Percentiles rank a stretch among this genome's conserved stretches.
Evolutionary conservation across 192 early-diverging fungal genomes (phyloP).

Genomic region (Coemansia sp.): DNA sequence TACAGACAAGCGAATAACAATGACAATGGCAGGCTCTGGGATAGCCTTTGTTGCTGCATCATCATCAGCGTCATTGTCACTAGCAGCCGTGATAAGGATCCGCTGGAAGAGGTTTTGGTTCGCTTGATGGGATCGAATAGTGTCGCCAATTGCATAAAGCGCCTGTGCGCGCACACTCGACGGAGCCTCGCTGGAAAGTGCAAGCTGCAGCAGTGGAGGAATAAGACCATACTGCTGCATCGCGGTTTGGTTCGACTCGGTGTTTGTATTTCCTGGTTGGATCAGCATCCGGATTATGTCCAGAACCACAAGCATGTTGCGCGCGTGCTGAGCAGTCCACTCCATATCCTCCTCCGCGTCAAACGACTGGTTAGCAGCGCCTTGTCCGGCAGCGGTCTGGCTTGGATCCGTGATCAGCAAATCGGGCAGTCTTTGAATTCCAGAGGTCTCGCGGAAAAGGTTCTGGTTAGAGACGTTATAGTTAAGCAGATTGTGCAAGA

Average conservation of each 20-base stretch:
- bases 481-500: constrained; percentile 89
- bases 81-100: constrained; percentile 66
- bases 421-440: constrained; percentile 85
- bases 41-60: constrained; percentile 41
- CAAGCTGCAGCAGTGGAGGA: constrained; percentile 76
- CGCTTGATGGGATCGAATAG: constrained; percentile 71
- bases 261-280: constrained; percentile 86
- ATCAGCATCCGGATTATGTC: constrained; percentile 89
- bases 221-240: constrained; percentile 86
- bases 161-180: constrained; percentile 78
- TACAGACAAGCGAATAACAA: constrained; percentile 77
- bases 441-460: constrained; percentile 95
- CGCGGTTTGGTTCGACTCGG: constrained; percentile 84
- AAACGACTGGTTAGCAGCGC: constrained; percentile 29
- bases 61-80: constrained; percentile 27
- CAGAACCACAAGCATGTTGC: constrained; percentile 86
- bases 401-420: constrained; percentile 67
- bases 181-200: constrained; percentile 75
- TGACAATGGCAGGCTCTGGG: constrained; percentile 81
- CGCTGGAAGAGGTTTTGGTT: constrained; percentile 82
- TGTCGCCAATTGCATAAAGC: constrained; percentile 83
- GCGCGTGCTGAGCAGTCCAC: constrained; percentile 84
- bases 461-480: constrained; percentile 99
- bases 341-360: constrained; percentile 57
- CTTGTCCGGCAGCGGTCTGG: constrained; percentile 46